Base-by-base conservation (phyloP, 805 yeast genomes). In the Lipomyces kockii region DNA sequence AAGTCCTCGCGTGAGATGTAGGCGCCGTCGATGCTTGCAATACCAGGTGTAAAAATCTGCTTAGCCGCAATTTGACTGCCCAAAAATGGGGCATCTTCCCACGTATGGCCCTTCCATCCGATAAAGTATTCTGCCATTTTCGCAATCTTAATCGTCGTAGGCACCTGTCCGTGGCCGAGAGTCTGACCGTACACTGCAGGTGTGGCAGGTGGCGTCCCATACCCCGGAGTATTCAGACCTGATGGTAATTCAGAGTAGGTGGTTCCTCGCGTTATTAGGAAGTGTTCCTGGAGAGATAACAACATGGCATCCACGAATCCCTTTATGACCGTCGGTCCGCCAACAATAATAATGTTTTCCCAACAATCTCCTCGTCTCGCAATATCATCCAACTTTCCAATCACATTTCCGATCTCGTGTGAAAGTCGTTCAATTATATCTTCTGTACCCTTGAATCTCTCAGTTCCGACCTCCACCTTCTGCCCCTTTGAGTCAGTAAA, bases 71-170 rank as follows among this genome's bases (percentile, higher is more conserved):
- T 90, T 78, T 92, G 91, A 2, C 90, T 97, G 1, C 98, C 98
- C 69, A 93, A 80, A 75, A 93, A 91, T 66, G 86, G 83, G 39
- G 89, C 86, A 72, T 91, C 92, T 66, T 89, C 87, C 84, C 89
- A 88, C 0, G 94, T 92, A 43, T 77, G 78, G 59, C 86, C 86
- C 79, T 93, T 93, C 98, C 98, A 94, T 72, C 91, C 97, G 0
- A 97, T 91, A 79, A 94, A 94, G 78, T 94, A 93, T 64, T 94
- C 98, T 0, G 97, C 96, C 77, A 86, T 84, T 74, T 89, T 88
- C 32, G 88, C 86, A 60, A 87, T 76, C 71, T 85, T 86, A 64
- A 93, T 84, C 14, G 87, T 82, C n/a, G 87, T 86, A 27, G 98
- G 98, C 1, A 89, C 92, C 79, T 94, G 98, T 61, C 83, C 78